Evolutionary conservation across 768 basidiomycete genomes (phyloP).

Genomic region (Rhodotorula sphaerocarpa): DNA sequence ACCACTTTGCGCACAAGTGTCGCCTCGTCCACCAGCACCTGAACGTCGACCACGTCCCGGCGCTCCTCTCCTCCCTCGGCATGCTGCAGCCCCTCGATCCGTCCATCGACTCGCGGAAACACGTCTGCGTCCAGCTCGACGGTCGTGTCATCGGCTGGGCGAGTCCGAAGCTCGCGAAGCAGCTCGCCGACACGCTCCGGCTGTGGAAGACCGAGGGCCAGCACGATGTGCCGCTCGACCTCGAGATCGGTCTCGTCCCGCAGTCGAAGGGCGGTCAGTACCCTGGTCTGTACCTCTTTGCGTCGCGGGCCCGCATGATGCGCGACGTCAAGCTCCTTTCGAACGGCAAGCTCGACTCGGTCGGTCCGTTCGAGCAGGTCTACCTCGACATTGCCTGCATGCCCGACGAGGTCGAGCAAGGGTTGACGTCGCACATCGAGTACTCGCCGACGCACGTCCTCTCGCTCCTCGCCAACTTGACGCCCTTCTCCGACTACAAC

Average conservation of each 20-base stretch:
- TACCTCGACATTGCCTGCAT: slow-evolving; percentile 97
- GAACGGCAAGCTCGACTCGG: slow-evolving; percentile 77
- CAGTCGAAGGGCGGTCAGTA: slow-evolving; percentile 88
- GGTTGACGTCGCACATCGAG: slow-evolving; percentile 82
- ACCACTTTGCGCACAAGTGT: slow-evolving; percentile 89
- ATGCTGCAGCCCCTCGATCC: slow-evolving; percentile 86
- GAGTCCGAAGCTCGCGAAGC: slow-evolving; percentile 59
- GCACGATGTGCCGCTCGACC: slow-evolving; percentile 74
- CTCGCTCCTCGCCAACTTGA: slow-evolving; percentile 92
- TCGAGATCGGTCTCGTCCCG: slow-evolving; percentile 89
- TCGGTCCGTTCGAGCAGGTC: slow-evolving; percentile 96
- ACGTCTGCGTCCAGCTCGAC: slow-evolving; percentile 86
- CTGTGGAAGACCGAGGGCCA: slow-evolving; percentile 88
- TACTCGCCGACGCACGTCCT: slow-evolving; percentile 89
- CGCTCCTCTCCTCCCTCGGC: slow-evolving; percentile 72
- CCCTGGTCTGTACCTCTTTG: slow-evolving; percentile 88
- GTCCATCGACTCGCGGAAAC: slow-evolving; percentile 69
- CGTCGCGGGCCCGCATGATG: slow-evolving; percentile 87
- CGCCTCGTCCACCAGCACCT: slow-evolving; percentile 75
- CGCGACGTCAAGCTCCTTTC: slow-evolving; percentile 83
- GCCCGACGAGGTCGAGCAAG: slow-evolving; percentile 67
- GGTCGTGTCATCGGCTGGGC: slow-evolving; percentile 94
- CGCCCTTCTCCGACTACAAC: slow-evolving; percentile 98
- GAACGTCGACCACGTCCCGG: slow-evolving; percentile 58
- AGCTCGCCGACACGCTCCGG: slow-evolving; percentile 75